phyloP scores from a whole-genome alignment of 176 grass and related monocot species.

The Ampelocalamus luodianensis region DNA sequence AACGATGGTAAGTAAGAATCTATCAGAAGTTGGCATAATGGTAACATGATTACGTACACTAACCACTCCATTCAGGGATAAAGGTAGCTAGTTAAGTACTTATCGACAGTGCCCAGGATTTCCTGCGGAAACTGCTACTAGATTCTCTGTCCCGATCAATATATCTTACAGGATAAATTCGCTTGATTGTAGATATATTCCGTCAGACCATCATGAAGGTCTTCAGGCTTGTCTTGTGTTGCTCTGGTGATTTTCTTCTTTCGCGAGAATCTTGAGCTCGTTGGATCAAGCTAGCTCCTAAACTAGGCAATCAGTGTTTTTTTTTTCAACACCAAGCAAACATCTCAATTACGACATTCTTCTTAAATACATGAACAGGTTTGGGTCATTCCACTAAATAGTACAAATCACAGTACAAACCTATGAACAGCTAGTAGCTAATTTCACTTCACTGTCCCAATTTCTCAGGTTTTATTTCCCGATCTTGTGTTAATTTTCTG shows the following conservation, averaged over 20 bases:
- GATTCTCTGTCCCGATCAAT: slow-evolving; percentile 18
- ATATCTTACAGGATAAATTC: not conserved
- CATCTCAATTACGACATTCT: not conserved
- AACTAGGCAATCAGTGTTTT: not conserved
- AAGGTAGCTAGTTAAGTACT: slow-evolving; percentile 5
- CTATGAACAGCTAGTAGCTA: not conserved
- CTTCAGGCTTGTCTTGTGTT: not conserved
- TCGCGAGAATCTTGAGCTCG: not conserved
- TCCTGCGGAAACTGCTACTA: not conserved
- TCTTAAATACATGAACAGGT: not conserved
- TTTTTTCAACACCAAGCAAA: not conserved
- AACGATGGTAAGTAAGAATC: slow-evolving; percentile 10
- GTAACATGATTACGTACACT: slow-evolving; percentile 19
- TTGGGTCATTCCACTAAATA: not conserved
- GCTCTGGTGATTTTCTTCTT: not conserved
- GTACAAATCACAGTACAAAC: not conserved
- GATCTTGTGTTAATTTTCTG: not conserved
- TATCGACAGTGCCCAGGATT: not conserved
- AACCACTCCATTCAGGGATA: not conserved
- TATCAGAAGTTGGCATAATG: slow-evolving; percentile 11
- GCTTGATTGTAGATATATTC: not conserved
- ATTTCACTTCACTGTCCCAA: not conserved
- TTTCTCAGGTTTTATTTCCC: not conserved
- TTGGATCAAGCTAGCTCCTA: not conserved
- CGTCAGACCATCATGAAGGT: not conserved